A percentile compares a stretch with the other conserved stretches of the same genome.
Conservation (phyloP, 495 filamentous ascomycete species). For the Hypoxylon intermedium region DNA sequence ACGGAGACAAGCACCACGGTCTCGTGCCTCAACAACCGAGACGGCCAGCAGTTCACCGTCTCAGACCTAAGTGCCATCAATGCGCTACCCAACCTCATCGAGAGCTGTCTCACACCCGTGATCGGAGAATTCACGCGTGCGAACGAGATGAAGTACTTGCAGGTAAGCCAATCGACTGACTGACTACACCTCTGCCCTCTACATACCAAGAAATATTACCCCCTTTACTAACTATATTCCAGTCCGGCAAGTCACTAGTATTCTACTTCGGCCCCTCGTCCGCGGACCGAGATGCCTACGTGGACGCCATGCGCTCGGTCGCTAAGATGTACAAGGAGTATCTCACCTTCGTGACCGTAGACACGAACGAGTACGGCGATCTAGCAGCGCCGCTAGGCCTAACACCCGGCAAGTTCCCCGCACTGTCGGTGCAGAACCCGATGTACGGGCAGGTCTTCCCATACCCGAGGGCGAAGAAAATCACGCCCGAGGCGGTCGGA, state of each 20-base stretch:
- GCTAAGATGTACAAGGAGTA: slow-evolving; percentile 59
- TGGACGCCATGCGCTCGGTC: slow-evolving; percentile 46
- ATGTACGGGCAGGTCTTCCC: slow-evolving; percentile 53
- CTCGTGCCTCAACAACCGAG: slow-evolving; percentile 51
- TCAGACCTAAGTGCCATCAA: slow-evolving; percentile 41
- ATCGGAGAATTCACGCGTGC: slow-evolving; percentile 55
- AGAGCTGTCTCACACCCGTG: slow-evolving; percentile 43
- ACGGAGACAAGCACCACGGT: slow-evolving; percentile 38
- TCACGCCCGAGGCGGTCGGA: slow-evolving; percentile 47
- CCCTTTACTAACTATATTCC: background rate
- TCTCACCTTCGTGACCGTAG: slow-evolving; percentile 55
- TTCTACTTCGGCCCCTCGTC: slow-evolving; percentile 50
- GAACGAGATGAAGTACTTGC: slow-evolving; percentile 52
- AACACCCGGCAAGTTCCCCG: slow-evolving; percentile 29
- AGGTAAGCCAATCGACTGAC: no score
- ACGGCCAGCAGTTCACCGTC: slow-evolving; percentile 45
- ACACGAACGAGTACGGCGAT: slow-evolving; percentile 55
- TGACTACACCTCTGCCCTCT: no score
- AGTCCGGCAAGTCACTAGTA: slow-evolving; percentile 56
- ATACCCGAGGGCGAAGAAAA: slow-evolving; percentile 37
- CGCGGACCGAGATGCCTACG: slow-evolving; percentile 40
- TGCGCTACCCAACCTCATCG: slow-evolving; percentile 48
- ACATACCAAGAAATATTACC: no score
- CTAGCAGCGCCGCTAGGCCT: slow-evolving; percentile 52
- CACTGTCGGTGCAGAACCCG: slow-evolving; percentile 53